Evolutionary conservation across 768 basidiomycete genomes (phyloP), one percentile per base, ranked within the genome.

Genomic region (Tricholoma bakamatsutake): DNA sequence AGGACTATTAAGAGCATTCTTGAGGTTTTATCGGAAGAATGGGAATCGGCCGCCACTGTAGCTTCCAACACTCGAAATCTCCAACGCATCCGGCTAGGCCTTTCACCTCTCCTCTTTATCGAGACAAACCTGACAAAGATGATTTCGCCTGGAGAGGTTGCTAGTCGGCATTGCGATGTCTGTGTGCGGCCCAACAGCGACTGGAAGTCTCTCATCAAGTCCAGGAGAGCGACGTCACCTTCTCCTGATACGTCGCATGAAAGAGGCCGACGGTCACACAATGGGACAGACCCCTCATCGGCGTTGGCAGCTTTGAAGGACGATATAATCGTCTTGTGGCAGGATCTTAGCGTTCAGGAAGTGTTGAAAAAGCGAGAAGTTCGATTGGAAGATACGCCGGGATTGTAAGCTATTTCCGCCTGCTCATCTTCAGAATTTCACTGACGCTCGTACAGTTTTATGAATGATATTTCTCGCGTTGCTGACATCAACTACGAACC

Each of bases 391-490:
- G 78, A 83, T 50, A 77, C 75, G 52, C 78, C 86, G 3, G 88
- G 87, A 7, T 90, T 89, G 86, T 87, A 62, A 67, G 85, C 17
- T 77, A 5, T n/a, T 46, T 24, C 11, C 58, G 28, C 53, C 42
- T n/a, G 17, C 49, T 27, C 21, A n/a, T 17, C 39, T 11, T 55
- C 30, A 11, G 34, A 42, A 43, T 37, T 18, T 9, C 3, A 4
- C 24, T 24, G 34, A 61, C 0, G 15, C 21, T 33, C 17, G 28
- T n/a, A 28, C 60, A 89, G 87, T 68, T 92, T 92, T 66, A 69
- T 91, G 69, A 78, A 90, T 64, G 87, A 90, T 56, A 70, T 85
- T 2, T 71, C 70, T 21, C 79, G 88, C 17, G 82, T 92, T 11
- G 78, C 81, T 0, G 69, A 69, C 1, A 59, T 69, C 0, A 70